phyloP scores from a whole-genome alignment of 345 rosid genomes.

The Draba incana region DNA sequence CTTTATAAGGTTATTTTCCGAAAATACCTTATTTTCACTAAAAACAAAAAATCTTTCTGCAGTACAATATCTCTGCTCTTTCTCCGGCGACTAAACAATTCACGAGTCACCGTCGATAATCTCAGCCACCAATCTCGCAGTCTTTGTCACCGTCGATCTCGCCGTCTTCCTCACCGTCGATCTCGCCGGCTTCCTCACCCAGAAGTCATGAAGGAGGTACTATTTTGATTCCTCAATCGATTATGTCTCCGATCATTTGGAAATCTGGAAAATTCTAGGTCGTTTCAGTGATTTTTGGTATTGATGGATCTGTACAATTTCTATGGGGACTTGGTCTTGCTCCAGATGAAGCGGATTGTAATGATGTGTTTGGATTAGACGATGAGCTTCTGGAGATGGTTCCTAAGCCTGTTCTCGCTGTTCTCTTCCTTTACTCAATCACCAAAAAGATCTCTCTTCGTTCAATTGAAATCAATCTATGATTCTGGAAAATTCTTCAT shows the following conservation, averaged over 20 bases:
- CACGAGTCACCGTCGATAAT: too few species aligned
- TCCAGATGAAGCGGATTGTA: slow-evolving; percentile 68
- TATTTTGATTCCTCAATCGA: too few species aligned
- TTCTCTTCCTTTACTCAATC: slow-evolving; percentile 82
- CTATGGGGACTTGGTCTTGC: slow-evolving; percentile 86
- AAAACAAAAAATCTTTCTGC: too few species aligned
- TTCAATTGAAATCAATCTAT: background rate
- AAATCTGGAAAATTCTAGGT: background rate
- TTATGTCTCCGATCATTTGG: slow-evolving; percentile 29
- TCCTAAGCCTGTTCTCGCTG: slow-evolving; percentile 91
- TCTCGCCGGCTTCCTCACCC: too few species aligned
- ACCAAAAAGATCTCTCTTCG: slow-evolving; percentile 60
- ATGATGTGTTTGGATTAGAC: slow-evolving; percentile 89
- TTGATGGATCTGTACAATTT: slow-evolving; percentile 53
- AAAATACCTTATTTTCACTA: too few species aligned
- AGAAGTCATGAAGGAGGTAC: too few species aligned
- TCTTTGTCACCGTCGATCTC: too few species aligned
- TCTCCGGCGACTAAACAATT: too few species aligned
- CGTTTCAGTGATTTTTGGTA: background rate
- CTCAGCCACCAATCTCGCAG: too few species aligned
- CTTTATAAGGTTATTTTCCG: too few species aligned
- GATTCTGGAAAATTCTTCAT: background rate
- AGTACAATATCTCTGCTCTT: too few species aligned
- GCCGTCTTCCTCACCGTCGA: too few species aligned
- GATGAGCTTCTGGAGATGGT: slow-evolving; percentile 86